Percentiles rank a stretch among this genome's conserved stretches.
Evolutionary conservation across 345 rosid species (phyloP).

Genomic region (Hibiscus trionum): DNA sequence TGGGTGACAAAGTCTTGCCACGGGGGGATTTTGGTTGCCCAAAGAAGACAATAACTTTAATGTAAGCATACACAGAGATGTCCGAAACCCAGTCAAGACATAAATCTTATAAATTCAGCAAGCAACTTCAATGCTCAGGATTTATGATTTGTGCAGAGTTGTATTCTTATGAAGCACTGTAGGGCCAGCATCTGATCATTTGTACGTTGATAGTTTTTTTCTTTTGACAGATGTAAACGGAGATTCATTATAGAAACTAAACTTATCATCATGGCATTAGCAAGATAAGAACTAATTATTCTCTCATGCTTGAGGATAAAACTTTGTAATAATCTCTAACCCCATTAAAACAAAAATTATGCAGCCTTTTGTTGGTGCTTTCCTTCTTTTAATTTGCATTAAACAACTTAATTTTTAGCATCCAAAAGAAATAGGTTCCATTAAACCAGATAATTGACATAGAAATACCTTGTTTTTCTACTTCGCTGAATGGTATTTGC

Average conservation of each 20-base stretch:
- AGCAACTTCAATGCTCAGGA: not conserved
- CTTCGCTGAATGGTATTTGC: conserved; percentile 57
- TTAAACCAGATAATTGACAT: not conserved
- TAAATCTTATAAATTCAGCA: not conserved
- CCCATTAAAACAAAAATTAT: not conserved
- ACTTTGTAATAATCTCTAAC: not conserved
- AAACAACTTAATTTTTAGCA: not conserved
- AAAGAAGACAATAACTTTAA: not conserved
- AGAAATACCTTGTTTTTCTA: conserved; percentile 51
- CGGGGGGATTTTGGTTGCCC: not conserved
- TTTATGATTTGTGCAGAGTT: not conserved
- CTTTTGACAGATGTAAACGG: not conserved
- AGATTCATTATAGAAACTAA: conserved; percentile 1
- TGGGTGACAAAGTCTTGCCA: not conserved
- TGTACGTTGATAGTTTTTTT: not conserved
- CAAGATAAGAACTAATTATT: not conserved
- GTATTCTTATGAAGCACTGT: not conserved
- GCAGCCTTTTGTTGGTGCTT: not conserved
- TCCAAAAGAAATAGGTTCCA: not conserved
- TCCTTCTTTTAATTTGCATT: not conserved
- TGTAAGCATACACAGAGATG: not conserved
- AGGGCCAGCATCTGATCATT: not conserved
- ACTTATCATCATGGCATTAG: not conserved
- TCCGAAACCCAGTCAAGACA: not conserved
- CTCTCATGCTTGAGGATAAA: not conserved